Conservation (phyloP, 2,329 filamentous ascomycete species). For the Venturia carpophila region DNA sequence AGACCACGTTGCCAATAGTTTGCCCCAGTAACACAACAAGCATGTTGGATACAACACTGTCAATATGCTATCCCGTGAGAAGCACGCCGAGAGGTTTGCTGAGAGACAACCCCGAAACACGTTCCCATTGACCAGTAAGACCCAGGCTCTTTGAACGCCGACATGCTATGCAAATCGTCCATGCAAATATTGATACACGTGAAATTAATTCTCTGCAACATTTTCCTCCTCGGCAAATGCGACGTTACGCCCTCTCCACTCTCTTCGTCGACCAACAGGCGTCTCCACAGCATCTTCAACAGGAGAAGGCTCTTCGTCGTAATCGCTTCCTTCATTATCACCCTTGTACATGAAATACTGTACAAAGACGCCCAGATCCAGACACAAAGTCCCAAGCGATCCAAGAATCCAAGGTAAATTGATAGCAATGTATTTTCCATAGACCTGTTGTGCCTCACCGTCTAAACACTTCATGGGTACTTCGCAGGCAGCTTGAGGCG, state of each 20-base stretch:
- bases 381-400: constrained; percentile 74
- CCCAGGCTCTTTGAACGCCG: neutral
- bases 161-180: constrained; percentile 1
- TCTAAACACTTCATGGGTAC: constrained; percentile 43
- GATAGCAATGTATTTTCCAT: constrained; percentile 75
- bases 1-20: neutral
- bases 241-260: neutral
- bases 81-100: too few relatives aligned
- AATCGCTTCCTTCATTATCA: constrained; percentile 4
- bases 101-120: too few relatives aligned
- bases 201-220: neutral
- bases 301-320: constrained; percentile 1
- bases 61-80: too few relatives aligned
- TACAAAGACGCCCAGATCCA: constrained; percentile 80
- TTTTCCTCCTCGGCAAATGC: constrained; percentile 3
- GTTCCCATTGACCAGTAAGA: too few relatives aligned
- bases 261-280: neutral
- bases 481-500: constrained; percentile 53
- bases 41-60: too few relatives aligned
- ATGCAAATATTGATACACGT: neutral
- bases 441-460: constrained; percentile 60
- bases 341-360: constrained; percentile 81
- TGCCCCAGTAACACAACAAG: too few relatives aligned
- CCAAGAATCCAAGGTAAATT: constrained; percentile 88
- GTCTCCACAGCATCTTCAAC: constrained; percentile 9